Conservation (phyloP, 148 eudicot genomes). For the Persicaria tinctoria region DNA sequence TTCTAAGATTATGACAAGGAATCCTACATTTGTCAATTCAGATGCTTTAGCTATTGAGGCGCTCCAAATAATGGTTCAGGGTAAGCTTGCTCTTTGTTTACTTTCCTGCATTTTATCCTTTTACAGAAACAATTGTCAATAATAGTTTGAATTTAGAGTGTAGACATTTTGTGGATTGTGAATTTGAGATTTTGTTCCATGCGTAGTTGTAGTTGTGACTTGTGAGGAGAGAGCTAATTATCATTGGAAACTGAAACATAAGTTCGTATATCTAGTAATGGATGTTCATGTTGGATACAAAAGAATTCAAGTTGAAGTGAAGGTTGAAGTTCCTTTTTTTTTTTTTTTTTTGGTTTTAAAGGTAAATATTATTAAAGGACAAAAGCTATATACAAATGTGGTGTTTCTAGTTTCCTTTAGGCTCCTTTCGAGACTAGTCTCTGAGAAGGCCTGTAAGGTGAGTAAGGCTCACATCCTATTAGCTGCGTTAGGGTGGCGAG, state of each 20-base stretch:
- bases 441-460: too few species aligned
- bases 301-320: background rate
- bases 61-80: slow-evolving; percentile 96
- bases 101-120: background rate
- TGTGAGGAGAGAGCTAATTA: background rate
- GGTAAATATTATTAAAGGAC: too few species aligned
- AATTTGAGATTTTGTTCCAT: background rate
- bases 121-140: background rate
- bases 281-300: background rate
- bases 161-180: background rate
- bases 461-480: too few species aligned
- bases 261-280: background rate
- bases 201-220: background rate
- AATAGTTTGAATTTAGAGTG: background rate
- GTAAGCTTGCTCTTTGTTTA: slow-evolving; percentile 21
- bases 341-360: too few species aligned
- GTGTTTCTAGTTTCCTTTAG: too few species aligned
- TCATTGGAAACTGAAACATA: background rate
- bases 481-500: too few species aligned
- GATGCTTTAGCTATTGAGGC: slow-evolving; percentile 94
- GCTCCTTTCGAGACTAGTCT: too few species aligned
- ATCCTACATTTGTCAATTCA: slow-evolving; percentile 80
- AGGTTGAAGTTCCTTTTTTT: background rate
- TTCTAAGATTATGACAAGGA: slow-evolving; percentile 92
- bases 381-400: too few species aligned